Base-by-base conservation (phyloP, 768 basidiomycete genomes). In the Agaricus sinodeliciosus region DNA sequence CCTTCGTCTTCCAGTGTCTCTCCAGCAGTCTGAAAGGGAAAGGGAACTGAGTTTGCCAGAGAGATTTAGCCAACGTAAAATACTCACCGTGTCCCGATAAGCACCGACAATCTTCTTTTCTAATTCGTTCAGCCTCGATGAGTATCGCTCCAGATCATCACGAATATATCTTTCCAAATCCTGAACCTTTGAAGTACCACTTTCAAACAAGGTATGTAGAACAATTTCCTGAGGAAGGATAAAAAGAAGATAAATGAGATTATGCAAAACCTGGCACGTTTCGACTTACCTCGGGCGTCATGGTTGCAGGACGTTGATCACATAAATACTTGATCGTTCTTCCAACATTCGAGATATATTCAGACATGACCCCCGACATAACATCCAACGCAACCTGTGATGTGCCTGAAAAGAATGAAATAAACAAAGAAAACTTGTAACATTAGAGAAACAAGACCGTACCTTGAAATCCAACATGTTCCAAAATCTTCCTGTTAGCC, bases 391-490 rank as follows among this genome's bases (percentile, higher is more conserved):
- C 81, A 40, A 76, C 72, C 59, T 80, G 76, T n/a, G 90, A 87
- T 11, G 90, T 66, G 42, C 91, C 92, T 88, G 48, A 43, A 35
- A 2, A 11, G 9, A 7, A 27, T n/a, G 19, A 55, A 9, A 6
- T 34, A 35, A 50, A 49, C 16, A 34, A 12, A 25, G 50, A 37
- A 34, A 47, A 22, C 22, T 39, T 19, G 54, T n/a, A 35, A 45
- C 3, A 43, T 42, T 49, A 43, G 43, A 18, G 15, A 19, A 42
- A 15, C 52, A 28, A 40, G 13, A 53, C 68, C 82, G 52, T 52
- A 87, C 93, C 90, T 75, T 96, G 94, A 62, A 96, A 96, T 2
- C 94, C 94, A 44, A 78, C 76, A 72, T 96, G 94, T 59, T 95
- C 92, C 60, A 96, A 62, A 47, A 95, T 75, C 70, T 90, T 92